Base-by-base conservation (phyloP, 768 basidiomycete genomes). In the Paxillus involutus region DNA sequence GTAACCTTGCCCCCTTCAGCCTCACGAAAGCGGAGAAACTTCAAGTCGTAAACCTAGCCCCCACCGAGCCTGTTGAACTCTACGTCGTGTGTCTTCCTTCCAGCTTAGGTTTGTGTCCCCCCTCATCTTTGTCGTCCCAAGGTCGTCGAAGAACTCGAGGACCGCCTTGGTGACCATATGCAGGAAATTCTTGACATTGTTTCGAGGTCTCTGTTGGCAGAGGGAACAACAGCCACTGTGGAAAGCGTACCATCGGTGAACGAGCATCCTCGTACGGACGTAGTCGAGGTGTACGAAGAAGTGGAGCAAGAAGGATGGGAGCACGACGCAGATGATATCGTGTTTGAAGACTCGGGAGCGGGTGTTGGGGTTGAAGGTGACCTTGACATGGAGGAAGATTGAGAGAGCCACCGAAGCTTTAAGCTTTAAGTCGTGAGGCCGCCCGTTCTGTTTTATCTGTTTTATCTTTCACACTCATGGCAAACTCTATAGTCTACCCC, bases 111-210 rank as follows among this genome's bases (percentile, higher is more conserved):
- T 30, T 45, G 3, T 44, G 16, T 11, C 36, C 17, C 16, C 44
- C 30, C 51, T 51, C 53, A 57, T 29, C 17, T 3, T 30, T 6
- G 37, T n/a, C 17, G 35, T 19, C 42, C 19, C 24, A n/a, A 97
- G 94, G 88, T 96, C 51, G 83, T 98, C 9, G 95, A 98, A 71
- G 94, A 98, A 68, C 73, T 93, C 3, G 91, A 94, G 69, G 88
- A 90, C 59, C 81, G 94, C 42, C 79, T 94, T 5, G 85, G 86
- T 0, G 80, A 85, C 39, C 74, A 78, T 32, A 85, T 88, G 71
- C 81, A 86, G 3, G 82, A 85, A 9, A 82, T 95, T 11, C 74
- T 94, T 0, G 63, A 67, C 5, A 66, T 74, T 29, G 86, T 95
- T 21, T 72, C 81, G 32, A 65, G 68, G 10, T 81, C 81, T 6